Evolutionary conservation across 495 filamentous ascomycete species (phyloP).

Genomic region (Massariosphaeria phaeospora): DNA sequence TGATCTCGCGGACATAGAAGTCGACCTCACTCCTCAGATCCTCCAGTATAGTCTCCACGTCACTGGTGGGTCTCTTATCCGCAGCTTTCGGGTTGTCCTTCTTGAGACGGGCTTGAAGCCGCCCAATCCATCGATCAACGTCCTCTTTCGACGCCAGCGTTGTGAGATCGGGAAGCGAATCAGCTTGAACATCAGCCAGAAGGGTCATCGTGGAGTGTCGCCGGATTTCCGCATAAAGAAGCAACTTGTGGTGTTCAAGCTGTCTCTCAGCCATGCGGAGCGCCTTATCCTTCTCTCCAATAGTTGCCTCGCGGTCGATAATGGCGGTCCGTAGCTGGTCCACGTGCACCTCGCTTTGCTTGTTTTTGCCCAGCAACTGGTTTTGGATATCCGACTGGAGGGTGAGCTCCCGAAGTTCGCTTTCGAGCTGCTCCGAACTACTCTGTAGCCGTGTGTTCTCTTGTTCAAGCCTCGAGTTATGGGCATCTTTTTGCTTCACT

Average conservation of each 20-base stretch:
- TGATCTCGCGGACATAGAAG: slow-evolving; percentile 33
- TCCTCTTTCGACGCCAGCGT: slow-evolving; percentile 29
- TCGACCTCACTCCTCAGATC: slow-evolving; percentile 27
- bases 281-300: slow-evolving; percentile 22
- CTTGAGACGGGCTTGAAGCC: slow-evolving; percentile 26
- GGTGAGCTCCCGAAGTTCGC: slow-evolving; percentile 9
- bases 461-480: slow-evolving; percentile 7
- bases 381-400: slow-evolving; percentile 21
- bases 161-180: slow-evolving; percentile 20
- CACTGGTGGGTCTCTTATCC: not conserved
- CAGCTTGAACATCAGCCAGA: slow-evolving; percentile 1
- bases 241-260: slow-evolving; percentile 26
- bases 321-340: slow-evolving; percentile 21
- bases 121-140: slow-evolving; percentile 28
- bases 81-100: slow-evolving; percentile 6
- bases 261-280: slow-evolving; percentile 25
- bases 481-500: slow-evolving; percentile 23
- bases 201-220: slow-evolving; percentile 17
- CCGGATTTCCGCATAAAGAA: slow-evolving; percentile 25
- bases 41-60: slow-evolving; percentile 2
- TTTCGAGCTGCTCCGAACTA: not conserved
- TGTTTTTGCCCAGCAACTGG: slow-evolving; percentile 17
- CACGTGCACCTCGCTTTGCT: slow-evolving; percentile 21
- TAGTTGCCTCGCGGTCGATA: slow-evolving; percentile 20
- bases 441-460: slow-evolving; percentile 6